phyloP scores from a whole-genome alignment of 495 filamentous ascomycete species.

The Clohesyomyces aquaticus region DNA sequence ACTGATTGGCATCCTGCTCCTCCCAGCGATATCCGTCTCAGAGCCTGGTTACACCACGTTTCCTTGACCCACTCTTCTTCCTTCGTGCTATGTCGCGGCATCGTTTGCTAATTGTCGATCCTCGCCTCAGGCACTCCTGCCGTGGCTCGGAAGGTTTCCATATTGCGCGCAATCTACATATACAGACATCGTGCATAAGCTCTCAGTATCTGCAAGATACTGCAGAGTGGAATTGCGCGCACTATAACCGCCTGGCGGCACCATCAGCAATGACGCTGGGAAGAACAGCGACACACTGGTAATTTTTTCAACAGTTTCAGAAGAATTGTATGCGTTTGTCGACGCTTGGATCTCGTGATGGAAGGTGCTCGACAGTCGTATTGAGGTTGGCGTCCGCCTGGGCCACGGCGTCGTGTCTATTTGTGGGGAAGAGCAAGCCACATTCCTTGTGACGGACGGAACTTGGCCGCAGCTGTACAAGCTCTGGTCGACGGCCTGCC shows the following conservation, averaged over 20 bases:
- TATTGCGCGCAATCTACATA: conserved; percentile 35
- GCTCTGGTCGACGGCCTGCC: background rate
- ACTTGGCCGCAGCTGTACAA: background rate
- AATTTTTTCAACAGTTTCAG: conserved; percentile 21
- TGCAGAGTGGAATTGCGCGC: conserved; percentile 20
- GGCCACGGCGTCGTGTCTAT: conserved; percentile 6
- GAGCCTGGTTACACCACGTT: conserved; percentile 26
- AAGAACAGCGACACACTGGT: background rate
- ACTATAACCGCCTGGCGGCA: conserved; percentile 29
- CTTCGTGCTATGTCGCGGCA: no score
- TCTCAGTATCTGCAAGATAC: conserved; percentile 25
- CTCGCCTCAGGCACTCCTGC: background rate
- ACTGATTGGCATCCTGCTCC: conserved; percentile 12
- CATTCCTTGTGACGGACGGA: conserved; percentile 3
- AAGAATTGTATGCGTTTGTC: background rate
- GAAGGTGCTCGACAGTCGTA: conserved; percentile 12
- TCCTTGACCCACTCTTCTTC: background rate
- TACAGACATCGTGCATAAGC: background rate
- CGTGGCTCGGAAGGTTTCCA: conserved; percentile 28
- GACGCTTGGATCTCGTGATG: conserved; percentile 1
- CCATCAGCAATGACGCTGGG: background rate
- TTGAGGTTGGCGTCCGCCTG: conserved; percentile 13
- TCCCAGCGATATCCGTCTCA: conserved; percentile 15
- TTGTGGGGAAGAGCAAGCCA: conserved; percentile 29
- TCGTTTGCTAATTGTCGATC: background rate